phyloP scores from a whole-genome alignment of 2,329 filamentous ascomycete species.

The Penicillium sp. region DNA sequence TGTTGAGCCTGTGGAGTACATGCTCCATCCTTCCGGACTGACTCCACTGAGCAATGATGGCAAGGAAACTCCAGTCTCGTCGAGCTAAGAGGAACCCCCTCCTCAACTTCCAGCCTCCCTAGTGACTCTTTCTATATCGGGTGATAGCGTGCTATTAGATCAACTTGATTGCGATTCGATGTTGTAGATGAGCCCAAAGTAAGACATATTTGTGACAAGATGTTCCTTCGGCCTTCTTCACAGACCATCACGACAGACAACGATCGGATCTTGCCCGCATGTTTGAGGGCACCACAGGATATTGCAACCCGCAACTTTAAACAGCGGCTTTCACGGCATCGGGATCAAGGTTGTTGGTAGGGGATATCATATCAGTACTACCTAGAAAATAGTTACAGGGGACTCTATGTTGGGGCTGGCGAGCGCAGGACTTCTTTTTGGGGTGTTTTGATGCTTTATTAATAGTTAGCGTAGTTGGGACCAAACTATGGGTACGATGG shows the following conservation, averaged over 20 bases:
- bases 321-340: constrained; percentile 7
- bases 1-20: background rate
- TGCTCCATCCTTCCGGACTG: background rate
- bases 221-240: background rate
- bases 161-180: constrained; percentile 7
- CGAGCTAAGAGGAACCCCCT: background rate
- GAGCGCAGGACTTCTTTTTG: constrained; percentile 2
- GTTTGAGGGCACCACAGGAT: constrained; percentile 20
- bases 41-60: background rate
- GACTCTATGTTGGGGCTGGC: background rate
- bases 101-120: background rate
- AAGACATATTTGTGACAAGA: constrained; percentile 14
- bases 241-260: background rate
- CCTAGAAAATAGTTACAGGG: background rate
- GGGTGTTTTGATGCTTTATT: background rate
- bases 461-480: background rate
- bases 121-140: constrained; percentile 7
- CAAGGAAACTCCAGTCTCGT: background rate
- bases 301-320: constrained; percentile 3
- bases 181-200: constrained; percentile 7
- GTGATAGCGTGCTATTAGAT: background rate
- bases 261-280: constrained; percentile 3
- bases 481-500: background rate
- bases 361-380: background rate
- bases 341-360: background rate